Percentiles rank a stretch among this genome's conserved stretches.
Conservation (phyloP, 164 flowering plant genomes). For the Magnolia sinica region DNA sequence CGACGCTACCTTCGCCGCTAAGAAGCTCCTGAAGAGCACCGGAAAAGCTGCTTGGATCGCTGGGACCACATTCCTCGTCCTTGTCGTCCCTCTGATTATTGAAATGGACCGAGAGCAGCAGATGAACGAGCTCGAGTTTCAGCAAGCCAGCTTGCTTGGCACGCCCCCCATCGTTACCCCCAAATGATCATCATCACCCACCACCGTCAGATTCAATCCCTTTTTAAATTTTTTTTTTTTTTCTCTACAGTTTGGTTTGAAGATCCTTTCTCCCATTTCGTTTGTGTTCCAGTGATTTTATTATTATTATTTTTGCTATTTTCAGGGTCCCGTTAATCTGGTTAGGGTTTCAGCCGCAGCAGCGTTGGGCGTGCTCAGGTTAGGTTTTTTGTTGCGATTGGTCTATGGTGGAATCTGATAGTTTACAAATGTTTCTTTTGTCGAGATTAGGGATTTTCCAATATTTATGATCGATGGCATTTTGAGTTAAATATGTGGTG, state of each 20-base stretch:
- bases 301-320: no score
- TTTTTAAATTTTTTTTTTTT: neutral
- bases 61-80: slow-evolving; percentile 55
- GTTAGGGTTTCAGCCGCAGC: neutral
- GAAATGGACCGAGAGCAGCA: slow-evolving; percentile 78
- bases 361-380: neutral
- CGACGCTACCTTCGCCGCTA: slow-evolving; percentile 37
- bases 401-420: neutral
- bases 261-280: neutral
- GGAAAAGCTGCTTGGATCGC: slow-evolving; percentile 82
- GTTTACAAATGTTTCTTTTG: neutral
- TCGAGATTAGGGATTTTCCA: neutral
- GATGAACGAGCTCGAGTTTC: slow-evolving; percentile 56
- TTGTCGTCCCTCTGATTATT: slow-evolving; percentile 61
- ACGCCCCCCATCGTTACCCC: slow-evolving; percentile 31
- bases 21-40: slow-evolving; percentile 55
- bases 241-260: neutral
- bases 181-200: slow-evolving; percentile 14
- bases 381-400: neutral
- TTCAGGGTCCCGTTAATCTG: neutral
- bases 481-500: neutral
- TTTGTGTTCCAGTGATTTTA: neutral
- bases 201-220: neutral
- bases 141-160: slow-evolving; percentile 66
- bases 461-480: neutral